phyloP scores from a whole-genome alignment of 2,329 filamentous ascomycete species.

The Epichloe glyceriae region DNA sequence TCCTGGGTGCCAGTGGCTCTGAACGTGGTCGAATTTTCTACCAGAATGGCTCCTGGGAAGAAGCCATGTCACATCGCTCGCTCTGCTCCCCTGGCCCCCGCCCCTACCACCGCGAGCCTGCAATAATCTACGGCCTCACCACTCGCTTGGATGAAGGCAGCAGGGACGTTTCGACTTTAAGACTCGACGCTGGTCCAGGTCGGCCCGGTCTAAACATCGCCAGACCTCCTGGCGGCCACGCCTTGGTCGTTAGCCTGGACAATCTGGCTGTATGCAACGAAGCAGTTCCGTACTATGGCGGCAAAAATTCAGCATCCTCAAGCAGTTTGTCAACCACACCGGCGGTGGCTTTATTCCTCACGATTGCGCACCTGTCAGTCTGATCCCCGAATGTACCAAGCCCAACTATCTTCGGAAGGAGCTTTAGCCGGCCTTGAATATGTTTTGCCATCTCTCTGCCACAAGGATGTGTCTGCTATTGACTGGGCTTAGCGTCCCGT shows the following conservation, averaged over 20 bases:
- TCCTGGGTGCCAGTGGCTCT: not conserved
- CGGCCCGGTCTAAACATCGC: not conserved
- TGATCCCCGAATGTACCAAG: not conserved
- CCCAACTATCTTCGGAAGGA: not conserved
- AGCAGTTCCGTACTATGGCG: not conserved
- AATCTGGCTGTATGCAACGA: not conserved
- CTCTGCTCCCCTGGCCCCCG: not conserved
- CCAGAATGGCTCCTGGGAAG: not conserved
- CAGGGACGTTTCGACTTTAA: not conserved
- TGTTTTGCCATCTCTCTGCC: not conserved
- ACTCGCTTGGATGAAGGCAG: not conserved
- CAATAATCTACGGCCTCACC: not conserved
- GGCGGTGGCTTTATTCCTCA: not conserved
- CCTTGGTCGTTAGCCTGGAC: not conserved
- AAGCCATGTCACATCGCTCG: not conserved
- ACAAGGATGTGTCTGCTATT: not conserved
- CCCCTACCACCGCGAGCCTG: not conserved
- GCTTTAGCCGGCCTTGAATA: not conserved
- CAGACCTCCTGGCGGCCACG: not conserved
- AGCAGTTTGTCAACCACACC: not conserved
- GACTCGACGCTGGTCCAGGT: not conserved
- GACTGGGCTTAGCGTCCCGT: not conserved
- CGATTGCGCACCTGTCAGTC: not conserved
- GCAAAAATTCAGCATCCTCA: not conserved
- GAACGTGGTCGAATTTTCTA: not conserved